Conservation (phyloP, 2,329 filamentous ascomycete species). For the Boeremia exigua region DNA sequence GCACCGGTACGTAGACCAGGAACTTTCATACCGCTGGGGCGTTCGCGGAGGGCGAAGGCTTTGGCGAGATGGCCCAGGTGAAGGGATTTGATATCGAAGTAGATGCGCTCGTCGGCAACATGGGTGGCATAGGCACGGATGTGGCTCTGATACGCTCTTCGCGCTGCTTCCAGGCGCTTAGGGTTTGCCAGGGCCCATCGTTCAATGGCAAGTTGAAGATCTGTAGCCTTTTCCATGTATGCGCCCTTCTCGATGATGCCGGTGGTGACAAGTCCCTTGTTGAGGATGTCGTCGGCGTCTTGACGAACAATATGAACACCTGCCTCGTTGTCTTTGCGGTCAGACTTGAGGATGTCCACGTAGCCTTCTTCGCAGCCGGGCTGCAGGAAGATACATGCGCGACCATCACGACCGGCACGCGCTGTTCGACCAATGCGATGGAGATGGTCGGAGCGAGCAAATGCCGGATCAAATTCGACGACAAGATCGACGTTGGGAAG, state of each 20-base stretch:
- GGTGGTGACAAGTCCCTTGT: constrained; percentile 64
- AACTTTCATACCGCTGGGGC: constrained; percentile 77
- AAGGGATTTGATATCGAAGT: constrained; percentile 89
- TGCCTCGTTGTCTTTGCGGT: constrained; percentile 68
- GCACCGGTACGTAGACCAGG: constrained; percentile 57
- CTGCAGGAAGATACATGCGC: constrained; percentile 86
- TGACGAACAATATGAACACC: constrained; percentile 63
- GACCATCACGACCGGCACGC: constrained; percentile 85
- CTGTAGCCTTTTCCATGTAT: constrained; percentile 71
- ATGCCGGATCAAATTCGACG: constrained; percentile 94
- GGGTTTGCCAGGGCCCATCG: constrained; percentile 69
- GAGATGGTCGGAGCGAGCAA: constrained; percentile 89
- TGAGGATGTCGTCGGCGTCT: constrained; percentile 70
- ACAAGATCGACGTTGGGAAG: constrained; percentile 94
- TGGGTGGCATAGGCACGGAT: constrained; percentile 96
- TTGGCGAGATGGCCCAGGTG: constrained; percentile 95
- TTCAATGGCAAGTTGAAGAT: constrained; percentile 70
- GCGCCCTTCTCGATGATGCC: constrained; percentile 52
- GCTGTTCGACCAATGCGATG: constrained; percentile 95
- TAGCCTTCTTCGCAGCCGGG: constrained; percentile 94
- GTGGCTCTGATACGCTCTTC: constrained; percentile 88
- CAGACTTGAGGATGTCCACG: constrained; percentile 75
- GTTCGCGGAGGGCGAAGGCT: constrained; percentile 87
- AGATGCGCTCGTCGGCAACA: constrained; percentile 79
- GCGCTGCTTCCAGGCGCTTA: constrained; percentile 77